Percentiles rank a stretch among this genome's conserved stretches.
Evolutionary conservation across 2,329 filamentous ascomycete species (phyloP).

Genomic region (Ciborinia camelliae): DNA sequence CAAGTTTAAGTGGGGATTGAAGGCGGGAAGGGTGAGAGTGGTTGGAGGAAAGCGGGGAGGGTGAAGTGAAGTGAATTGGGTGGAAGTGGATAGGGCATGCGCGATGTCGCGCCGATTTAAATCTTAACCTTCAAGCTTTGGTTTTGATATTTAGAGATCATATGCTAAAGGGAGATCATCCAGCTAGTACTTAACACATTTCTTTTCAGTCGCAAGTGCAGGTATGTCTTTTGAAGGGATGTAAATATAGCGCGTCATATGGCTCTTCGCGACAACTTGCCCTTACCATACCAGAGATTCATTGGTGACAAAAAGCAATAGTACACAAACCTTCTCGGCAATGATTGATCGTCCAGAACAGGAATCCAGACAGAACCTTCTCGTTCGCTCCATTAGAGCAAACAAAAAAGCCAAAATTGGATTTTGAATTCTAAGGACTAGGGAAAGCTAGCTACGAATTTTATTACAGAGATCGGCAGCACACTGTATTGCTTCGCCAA

Average conservation of each 20-base stretch:
- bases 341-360: not conserved
- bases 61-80: not conserved
- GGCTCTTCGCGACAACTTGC: not conserved
- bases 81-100: not conserved
- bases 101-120: accelerated
- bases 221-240: not conserved
- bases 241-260: no score
- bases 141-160: not conserved
- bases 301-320: no score
- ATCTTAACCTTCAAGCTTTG: not conserved
- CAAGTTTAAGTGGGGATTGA: not conserved
- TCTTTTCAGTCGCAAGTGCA: not conserved
- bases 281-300: not conserved
- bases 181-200: not conserved
- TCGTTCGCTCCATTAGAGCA: not conserved
- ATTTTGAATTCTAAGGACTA: not conserved
- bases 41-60: not conserved
- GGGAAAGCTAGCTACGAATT: not conserved
- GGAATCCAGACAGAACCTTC: not conserved
- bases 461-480: no score
- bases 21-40: not conserved
- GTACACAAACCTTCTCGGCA: no score
- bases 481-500: not conserved
- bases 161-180: not conserved
- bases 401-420: not conserved